Base-by-base conservation (phyloP, 495 filamentous ascomycete species). In the Hypoxylon intermedium region DNA sequence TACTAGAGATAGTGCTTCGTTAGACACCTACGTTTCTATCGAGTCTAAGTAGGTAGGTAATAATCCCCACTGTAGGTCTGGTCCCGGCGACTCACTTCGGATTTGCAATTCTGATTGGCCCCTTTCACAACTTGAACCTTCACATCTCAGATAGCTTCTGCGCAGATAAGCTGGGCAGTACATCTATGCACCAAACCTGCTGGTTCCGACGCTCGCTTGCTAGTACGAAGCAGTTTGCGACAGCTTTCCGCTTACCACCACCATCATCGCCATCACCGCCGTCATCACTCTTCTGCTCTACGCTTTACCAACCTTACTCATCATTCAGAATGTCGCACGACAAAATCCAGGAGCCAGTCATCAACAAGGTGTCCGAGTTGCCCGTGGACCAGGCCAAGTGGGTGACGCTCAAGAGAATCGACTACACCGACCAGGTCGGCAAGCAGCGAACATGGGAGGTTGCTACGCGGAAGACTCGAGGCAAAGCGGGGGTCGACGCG, bases 361-460 rank as follows among this genome's bases (percentile, higher is more conserved):
- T 85, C 69, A 76, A 70, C 59, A 58, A 71, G 24, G 53, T 82
- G 36, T 64, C 74, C 5, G 71, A 79, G 2, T 70, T 85, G 16
- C 69, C 76, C 46, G 53, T 74, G 13, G 54, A 69, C 6, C 72
- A 82, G 42, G 76, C 82, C 0, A 81, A 75, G 63, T 84, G 82
- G 82, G 67, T 82, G 24, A 74, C 76, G 13, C 75, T 84, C 28
- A 70, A 78, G 41, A 79, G 75, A 49, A 72, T 84, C 54, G 69
- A 78, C 28, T 84, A 79, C 74, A 65, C 68, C 16, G 82, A 84
- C 70, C 78, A 83, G 53, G 65, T 72, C 18, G 80, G 80, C 70
- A 75, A 73, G 26, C 5, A 72, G 1, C 79, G 82, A 40, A 73
- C 76, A 30, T 85, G 82, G 82, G 82, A 85, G 58, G 76, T 75